Conservation (phyloP, 2,329 filamentous ascomycete genomes). For the Fusarium mundagurra region DNA sequence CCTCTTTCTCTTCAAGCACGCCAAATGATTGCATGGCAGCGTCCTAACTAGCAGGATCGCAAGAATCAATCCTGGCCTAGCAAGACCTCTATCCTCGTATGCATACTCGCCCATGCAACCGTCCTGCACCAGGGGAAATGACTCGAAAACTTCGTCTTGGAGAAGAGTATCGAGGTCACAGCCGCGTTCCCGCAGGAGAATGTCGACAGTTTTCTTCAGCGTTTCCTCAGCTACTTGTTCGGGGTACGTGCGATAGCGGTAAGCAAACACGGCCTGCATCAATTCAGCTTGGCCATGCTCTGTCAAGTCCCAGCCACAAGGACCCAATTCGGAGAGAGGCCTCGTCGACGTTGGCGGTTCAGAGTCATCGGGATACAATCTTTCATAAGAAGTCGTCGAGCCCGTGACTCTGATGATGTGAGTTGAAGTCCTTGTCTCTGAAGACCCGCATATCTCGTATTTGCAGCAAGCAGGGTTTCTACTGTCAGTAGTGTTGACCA, state of each 20-base stretch:
- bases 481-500: not conserved
- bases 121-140: not conserved
- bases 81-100: not conserved
- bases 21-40: not conserved
- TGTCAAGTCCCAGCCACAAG: not conserved
- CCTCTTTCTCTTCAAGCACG: not conserved
- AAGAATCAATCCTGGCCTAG: not conserved
- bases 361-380: not conserved
- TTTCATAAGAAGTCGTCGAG: not conserved
- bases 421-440: not conserved
- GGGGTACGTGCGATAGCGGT: not conserved
- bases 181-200: not conserved
- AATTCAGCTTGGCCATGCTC: not conserved
- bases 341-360: not conserved
- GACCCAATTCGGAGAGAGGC: not conserved
- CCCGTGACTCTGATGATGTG: not conserved
- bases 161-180: not conserved
- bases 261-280: not conserved
- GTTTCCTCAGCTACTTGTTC: rapidly evolving
- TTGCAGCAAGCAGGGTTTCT: not conserved
- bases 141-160: not conserved
- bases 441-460: not conserved
- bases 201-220: not conserved
- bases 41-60: not conserved
- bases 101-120: not conserved